These are phyloP conservation scores for Pseudomassariella vexata DNA, from an alignment of 2,329 filamentous ascomycete genomes.

Conservation along the genomic window DNA sequence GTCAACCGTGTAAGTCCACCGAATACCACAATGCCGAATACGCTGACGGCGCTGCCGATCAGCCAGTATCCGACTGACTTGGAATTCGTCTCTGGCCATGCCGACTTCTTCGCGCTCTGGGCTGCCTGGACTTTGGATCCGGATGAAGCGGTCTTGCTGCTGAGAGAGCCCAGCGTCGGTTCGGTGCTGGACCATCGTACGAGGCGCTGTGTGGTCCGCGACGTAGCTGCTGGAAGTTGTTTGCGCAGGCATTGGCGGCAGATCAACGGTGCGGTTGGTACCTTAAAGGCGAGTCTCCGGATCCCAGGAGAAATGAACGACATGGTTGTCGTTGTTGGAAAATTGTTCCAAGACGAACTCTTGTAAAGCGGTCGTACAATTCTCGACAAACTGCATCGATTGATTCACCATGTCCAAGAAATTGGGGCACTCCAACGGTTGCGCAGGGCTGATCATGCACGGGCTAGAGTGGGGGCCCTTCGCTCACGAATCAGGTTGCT, in stretches of 20 bases:
- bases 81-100: conserved; percentile 57
- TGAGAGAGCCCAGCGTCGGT: conserved; percentile 20
- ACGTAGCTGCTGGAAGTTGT: conserved; percentile 23
- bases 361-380: too few relatives aligned
- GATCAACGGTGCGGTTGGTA: conserved; percentile 33
- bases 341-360: conserved; percentile 4
- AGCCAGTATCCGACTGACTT: conserved; percentile 89
- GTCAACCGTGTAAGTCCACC: conserved; percentile 90
- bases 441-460: too few relatives aligned
- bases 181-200: conserved; percentile 30
- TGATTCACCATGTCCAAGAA: too few relatives aligned
- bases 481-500: too few relatives aligned
- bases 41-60: conserved; percentile 81
- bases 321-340: conserved; percentile 22
- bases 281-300: conserved; percentile 32
- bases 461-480: too few relatives aligned
- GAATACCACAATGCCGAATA: conserved; percentile 95
- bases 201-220: conserved; percentile 32
- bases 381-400: too few relatives aligned
- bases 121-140: conserved; percentile 7
- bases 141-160: conserved; percentile 9
- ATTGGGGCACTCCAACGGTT: too few relatives aligned
- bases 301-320: conserved; percentile 35
- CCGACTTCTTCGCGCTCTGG: conserved; percentile 25
- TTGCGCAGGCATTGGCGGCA: conserved; percentile 43